phyloP scores from a whole-genome alignment of 257 asterid species.

The Solanum gracilifrons region DNA sequence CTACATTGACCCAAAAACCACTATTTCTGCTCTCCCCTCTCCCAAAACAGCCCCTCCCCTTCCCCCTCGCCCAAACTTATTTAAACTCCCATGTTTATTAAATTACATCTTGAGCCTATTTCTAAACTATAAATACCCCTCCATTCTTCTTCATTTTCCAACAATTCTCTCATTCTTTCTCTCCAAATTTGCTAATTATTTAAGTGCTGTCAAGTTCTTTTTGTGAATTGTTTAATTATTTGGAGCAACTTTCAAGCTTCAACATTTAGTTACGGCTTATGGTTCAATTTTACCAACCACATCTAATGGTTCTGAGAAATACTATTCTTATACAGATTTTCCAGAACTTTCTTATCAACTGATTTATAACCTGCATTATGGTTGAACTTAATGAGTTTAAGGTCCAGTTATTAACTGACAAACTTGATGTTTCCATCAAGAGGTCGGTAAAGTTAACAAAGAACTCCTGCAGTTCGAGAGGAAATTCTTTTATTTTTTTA shows the following conservation, averaged over 20 bases:
- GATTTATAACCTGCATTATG: background rate
- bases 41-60: too few species aligned
- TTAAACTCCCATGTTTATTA: background rate
- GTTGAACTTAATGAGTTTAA: background rate
- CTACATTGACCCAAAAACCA: background rate
- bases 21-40: background rate
- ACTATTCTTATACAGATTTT: background rate
- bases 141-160: background rate
- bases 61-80: background rate
- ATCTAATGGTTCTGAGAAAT: background rate
- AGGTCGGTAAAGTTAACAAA: background rate
- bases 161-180: background rate
- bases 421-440: background rate
- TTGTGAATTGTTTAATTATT: background rate
- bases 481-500: too few species aligned
- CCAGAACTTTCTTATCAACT: background rate
- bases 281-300: background rate
- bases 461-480: background rate
- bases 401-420: background rate
- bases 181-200: background rate
- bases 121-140: background rate
- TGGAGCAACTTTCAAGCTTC: background rate
- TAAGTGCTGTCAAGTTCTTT: background rate
- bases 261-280: background rate
- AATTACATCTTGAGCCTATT: background rate